Percentiles rank a stretch among this genome's conserved stretches.
These are phyloP conservation scores for Neurospora pannonica DNA, from an alignment of 495 filamentous ascomycete species.

Conservation along the genomic window DNA sequence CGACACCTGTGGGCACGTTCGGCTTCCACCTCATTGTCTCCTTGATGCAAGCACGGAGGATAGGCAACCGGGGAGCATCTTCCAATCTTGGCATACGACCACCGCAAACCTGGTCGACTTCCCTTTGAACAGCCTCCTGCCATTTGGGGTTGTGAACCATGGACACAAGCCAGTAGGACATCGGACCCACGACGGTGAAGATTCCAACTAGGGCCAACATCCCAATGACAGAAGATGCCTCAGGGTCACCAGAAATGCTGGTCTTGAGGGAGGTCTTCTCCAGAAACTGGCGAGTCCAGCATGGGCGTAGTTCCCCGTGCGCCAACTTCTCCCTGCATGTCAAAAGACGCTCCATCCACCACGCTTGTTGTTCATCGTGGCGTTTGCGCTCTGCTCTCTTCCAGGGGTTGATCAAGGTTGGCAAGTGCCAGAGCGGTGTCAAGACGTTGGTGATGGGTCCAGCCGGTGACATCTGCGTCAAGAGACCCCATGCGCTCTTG, in stretches of 20 bases:
- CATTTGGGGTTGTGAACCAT: constrained; percentile 34
- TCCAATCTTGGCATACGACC: constrained; percentile 30
- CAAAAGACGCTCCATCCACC: constrained; percentile 28
- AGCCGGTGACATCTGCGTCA: constrained; percentile 34
- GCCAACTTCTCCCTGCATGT: constrained; percentile 14
- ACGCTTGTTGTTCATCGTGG: constrained; percentile 30
- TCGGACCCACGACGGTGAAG: constrained; percentile 33
- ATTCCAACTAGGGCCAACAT: constrained; percentile 37
- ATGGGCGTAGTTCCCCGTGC: constrained; percentile 20
- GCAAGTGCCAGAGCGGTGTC: constrained; percentile 33
- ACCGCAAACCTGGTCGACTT: constrained; percentile 43
- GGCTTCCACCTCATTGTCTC: constrained; percentile 46
- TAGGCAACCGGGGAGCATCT: constrained; percentile 32
- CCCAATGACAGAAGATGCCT: constrained; percentile 30
- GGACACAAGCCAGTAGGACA: constrained; percentile 31
- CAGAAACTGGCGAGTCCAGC: constrained; percentile 28
- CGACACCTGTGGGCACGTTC: constrained; percentile 36
- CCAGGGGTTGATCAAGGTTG: constrained; percentile 30
- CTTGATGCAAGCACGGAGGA: constrained; percentile 42
- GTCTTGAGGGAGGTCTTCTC: constrained; percentile 26
- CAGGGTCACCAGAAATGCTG: constrained; percentile 29
- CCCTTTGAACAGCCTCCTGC: constrained; percentile 36
- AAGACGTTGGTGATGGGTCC: constrained; percentile 36
- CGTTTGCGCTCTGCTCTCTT: constrained; percentile 30
- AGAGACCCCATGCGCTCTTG: constrained; percentile 28